Conservation (phyloP, 1,284 basidiomycete genomes). For the Leccinum glutinopallens region DNA sequence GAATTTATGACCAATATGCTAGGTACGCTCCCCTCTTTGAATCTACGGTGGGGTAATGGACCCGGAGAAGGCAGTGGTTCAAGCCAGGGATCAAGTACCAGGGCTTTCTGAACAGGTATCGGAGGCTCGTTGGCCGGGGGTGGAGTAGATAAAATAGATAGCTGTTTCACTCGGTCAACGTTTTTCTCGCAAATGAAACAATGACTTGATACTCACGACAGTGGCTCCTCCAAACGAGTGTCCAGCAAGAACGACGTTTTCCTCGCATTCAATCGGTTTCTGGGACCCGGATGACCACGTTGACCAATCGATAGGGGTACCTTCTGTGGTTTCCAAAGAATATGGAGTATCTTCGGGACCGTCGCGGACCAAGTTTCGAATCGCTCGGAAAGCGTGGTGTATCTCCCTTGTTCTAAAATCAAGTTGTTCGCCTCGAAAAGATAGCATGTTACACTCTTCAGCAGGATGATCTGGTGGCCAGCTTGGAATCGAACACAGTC, state of each 20-base stretch:
- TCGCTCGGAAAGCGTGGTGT: slow-evolving; percentile 54
- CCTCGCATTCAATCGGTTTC: slow-evolving; percentile 42
- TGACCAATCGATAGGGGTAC: slow-evolving; percentile 39
- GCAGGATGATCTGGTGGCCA: slow-evolving; percentile 33
- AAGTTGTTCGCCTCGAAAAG: slow-evolving; percentile 66
- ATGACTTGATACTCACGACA: slow-evolving; percentile 46
- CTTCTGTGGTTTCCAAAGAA: slow-evolving; percentile 35
- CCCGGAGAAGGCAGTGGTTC: slow-evolving; percentile 68
- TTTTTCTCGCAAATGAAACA: slow-evolving; percentile 5
- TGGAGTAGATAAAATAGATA: slow-evolving; percentile 54
- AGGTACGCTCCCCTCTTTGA: slow-evolving; percentile 32
- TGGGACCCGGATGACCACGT: slow-evolving; percentile 44
- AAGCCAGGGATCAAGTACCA: slow-evolving; percentile 79
- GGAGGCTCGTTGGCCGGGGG: slow-evolving; percentile 42
- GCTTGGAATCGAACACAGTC: slow-evolving; percentile 13
- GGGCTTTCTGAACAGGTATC: slow-evolving; percentile 55
- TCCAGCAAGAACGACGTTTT: slow-evolving; percentile 57
- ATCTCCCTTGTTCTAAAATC: slow-evolving; percentile 66
- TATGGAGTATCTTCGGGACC: slow-evolving; percentile 31
- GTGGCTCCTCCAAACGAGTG: slow-evolving; percentile 83
- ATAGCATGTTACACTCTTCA: slow-evolving; percentile 36
- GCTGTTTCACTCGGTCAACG: slow-evolving; percentile 36
- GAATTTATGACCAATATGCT: slow-evolving; percentile 69
- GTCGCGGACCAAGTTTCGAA: slow-evolving; percentile 41
- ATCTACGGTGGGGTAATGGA: slow-evolving; percentile 35